These are phyloP conservation scores for Heritiera fomes DNA, from an alignment of 345 rosid species.

Conservation along the genomic window DNA sequence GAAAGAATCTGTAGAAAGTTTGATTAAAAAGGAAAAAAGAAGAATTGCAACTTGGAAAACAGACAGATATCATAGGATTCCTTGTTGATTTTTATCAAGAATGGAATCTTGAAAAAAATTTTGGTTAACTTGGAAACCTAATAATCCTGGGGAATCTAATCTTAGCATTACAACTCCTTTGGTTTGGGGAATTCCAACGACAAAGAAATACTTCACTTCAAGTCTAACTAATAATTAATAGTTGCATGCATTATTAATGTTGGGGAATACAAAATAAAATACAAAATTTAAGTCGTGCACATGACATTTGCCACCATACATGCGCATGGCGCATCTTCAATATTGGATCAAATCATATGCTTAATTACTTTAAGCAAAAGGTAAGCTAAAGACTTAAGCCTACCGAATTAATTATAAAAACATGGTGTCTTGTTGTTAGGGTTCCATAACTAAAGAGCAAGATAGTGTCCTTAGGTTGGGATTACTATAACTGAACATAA, in stretches of 20 bases:
- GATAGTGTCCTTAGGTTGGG: slow-evolving; percentile 14
- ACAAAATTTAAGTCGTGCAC: not conserved
- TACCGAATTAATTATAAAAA: not conserved
- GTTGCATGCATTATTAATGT: not conserved
- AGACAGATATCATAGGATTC: not conserved
- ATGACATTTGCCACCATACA: slow-evolving; percentile 16
- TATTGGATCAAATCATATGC: slow-evolving; percentile 10
- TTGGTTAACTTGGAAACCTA: not conserved
- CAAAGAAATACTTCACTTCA: slow-evolving; percentile 7
- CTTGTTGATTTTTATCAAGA: not conserved
- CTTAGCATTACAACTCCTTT: not conserved
- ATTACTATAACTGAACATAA: not conserved
- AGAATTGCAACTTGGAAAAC: not conserved
- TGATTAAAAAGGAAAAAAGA: not conserved
- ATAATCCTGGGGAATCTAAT: slow-evolving; percentile 10
- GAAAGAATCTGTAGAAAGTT: not conserved
- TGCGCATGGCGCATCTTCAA: slow-evolving; percentile 23
- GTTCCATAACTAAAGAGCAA: slow-evolving; percentile 19
- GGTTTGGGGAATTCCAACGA: not conserved
- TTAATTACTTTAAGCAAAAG: slow-evolving; percentile 15
- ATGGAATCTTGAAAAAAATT: not conserved
- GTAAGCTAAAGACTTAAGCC: not conserved
- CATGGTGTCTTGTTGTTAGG: slow-evolving; percentile 14
- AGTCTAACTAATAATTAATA: not conserved
- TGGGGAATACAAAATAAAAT: not conserved